Percentiles rank a stretch among this genome's conserved stretches.
Evolutionary conservation across 768 basidiomycete genomes (phyloP).

Genomic region (Serpula lacrymans): DNA sequence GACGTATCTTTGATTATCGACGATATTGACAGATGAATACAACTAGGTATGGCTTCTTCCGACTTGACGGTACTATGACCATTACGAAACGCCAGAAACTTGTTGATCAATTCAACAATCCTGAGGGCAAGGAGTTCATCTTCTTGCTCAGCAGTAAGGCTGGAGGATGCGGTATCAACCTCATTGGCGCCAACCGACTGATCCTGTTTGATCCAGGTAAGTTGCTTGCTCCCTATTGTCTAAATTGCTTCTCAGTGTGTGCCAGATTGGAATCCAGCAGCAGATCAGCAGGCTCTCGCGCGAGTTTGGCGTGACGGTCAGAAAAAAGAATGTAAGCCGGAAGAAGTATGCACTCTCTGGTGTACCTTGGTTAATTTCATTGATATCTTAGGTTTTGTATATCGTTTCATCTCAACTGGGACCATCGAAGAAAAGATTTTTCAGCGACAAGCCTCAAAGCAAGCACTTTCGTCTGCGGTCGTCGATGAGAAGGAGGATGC

Average conservation of each 20-base stretch:
- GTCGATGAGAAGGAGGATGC: constrained; percentile 96
- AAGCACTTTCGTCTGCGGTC: constrained; percentile 95
- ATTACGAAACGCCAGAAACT: constrained; percentile 92
- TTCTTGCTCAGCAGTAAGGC: constrained; percentile 95
- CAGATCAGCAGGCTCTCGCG: constrained; percentile 96
- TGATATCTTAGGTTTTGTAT: constrained; percentile 77
- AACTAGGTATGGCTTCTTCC: constrained; percentile 80
- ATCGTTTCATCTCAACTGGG: constrained; percentile 95
- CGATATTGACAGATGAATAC: background rate
- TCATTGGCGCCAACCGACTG: constrained; percentile 94
- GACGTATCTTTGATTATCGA: background rate
- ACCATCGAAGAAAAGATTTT: constrained; percentile 99
- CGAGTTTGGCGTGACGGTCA: constrained; percentile 99
- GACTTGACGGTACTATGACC: constrained; percentile 93
- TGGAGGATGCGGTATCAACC: constrained; percentile 94
- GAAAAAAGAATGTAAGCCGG: constrained; percentile 98
- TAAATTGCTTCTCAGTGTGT: constrained; percentile 5
- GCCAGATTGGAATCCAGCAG: constrained; percentile 97
- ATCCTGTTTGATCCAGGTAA: constrained; percentile 92
- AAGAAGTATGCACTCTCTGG: constrained; percentile 26
- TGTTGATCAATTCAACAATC: constrained; percentile 95
- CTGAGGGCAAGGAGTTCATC: constrained; percentile 88
- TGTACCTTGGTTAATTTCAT: background rate
- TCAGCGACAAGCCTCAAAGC: constrained; percentile 94
- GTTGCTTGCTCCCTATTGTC: constrained; percentile 12